These are phyloP conservation scores for Geum urbanum DNA, from an alignment of 306 rosid genomes.

Conservation along the genomic window DNA sequence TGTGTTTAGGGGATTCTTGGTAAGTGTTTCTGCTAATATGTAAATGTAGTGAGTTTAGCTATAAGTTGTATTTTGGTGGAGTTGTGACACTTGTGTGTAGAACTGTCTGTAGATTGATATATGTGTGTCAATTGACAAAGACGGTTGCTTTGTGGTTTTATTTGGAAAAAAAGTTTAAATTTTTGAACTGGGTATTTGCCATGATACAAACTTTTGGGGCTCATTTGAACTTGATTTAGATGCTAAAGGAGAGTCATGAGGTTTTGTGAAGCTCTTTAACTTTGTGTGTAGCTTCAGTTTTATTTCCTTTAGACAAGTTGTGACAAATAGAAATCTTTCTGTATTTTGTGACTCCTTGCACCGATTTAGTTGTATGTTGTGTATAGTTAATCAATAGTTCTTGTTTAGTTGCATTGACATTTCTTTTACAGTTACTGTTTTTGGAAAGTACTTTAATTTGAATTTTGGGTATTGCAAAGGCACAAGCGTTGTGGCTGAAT, in stretches of 20 bases:
- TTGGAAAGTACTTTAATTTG: neutral
- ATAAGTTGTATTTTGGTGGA: neutral
- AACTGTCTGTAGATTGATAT: neutral
- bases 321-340: neutral
- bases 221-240: neutral
- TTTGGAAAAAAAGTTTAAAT: neutral
- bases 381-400: neutral
- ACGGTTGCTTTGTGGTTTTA: neutral
- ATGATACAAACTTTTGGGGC: neutral
- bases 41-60: neutral
- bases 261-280: neutral
- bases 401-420: neutral
- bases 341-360: neutral
- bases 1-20: conserved; percentile 73
- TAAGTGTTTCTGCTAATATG: conserved; percentile 8
- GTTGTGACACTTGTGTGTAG: neutral
- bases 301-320: neutral
- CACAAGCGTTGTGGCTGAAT: neutral
- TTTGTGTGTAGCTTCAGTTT: neutral
- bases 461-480: neutral
- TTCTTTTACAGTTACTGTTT: too few species aligned
- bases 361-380: neutral
- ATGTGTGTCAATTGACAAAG: neutral
- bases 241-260: neutral
- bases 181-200: neutral